These are phyloP conservation scores for Monosporascus sp. DNA, from an alignment of 2,329 filamentous ascomycete genomes.

Conservation along the genomic window DNA sequence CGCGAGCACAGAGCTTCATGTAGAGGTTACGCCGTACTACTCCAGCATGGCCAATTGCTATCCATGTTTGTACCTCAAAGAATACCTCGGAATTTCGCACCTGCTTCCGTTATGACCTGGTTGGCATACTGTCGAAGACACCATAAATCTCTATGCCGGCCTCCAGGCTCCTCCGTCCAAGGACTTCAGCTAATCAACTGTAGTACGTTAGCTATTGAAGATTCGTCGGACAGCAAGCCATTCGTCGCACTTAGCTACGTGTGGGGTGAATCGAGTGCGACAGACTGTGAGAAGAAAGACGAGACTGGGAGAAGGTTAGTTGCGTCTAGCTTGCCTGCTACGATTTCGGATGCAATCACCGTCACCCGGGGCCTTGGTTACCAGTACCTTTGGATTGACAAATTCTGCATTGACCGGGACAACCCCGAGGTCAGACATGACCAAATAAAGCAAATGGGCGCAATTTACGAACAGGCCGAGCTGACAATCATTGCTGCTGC, in stretches of 20 bases:
- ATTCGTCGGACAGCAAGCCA: neutral
- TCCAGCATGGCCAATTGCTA: too few species aligned
- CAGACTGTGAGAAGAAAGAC: neutral
- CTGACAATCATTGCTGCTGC: slow-evolving; percentile 20
- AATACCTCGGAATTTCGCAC: too few species aligned
- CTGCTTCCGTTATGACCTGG: too few species aligned
- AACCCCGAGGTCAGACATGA: slow-evolving; percentile 6
- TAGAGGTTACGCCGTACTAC: too few species aligned
- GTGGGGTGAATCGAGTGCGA: neutral
- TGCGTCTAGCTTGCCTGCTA: neutral
- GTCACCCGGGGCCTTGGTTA: slow-evolving; percentile 6
- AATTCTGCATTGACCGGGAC: slow-evolving; percentile 16
- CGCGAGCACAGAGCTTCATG: too few species aligned
- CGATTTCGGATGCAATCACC: neutral
- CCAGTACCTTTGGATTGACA: slow-evolving; percentile 25
- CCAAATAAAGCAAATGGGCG: slow-evolving; percentile 19
- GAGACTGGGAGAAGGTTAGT: neutral
- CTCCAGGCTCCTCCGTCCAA: too few species aligned
- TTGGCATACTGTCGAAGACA: too few species aligned
- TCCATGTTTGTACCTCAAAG: too few species aligned
- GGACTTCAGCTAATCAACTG: too few species aligned
- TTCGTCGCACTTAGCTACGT: neutral
- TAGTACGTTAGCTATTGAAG: too few species aligned
- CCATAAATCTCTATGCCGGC: too few species aligned
- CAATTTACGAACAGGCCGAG: slow-evolving; percentile 16